Evolutionary conservation across 2,329 filamentous ascomycete species (phyloP).

Genomic region (Ilyonectria sp.): DNA sequence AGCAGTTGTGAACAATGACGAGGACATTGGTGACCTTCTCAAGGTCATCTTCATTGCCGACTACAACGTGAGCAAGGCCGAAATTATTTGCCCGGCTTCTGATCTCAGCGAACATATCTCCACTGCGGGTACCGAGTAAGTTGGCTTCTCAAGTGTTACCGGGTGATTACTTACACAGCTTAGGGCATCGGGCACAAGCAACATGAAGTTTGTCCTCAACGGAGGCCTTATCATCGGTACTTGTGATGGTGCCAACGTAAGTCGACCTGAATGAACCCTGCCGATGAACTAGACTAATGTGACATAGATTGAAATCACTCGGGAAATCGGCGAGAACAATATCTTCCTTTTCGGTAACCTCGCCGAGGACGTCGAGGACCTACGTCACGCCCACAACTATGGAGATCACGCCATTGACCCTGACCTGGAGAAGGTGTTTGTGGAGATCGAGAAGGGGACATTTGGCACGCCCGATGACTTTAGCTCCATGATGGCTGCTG

Average conservation of each 20-base stretch:
- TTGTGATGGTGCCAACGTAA: conserved; percentile 96
- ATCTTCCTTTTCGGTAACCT: conserved; percentile 99
- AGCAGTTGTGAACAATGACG: conserved; percentile 90
- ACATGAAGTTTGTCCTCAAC: conserved; percentile 99
- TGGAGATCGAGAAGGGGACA: conserved; percentile 81
- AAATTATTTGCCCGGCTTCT: conserved; percentile 94
- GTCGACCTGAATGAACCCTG: conserved; percentile 50
- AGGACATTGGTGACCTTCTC: conserved; percentile 91
- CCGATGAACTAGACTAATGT: conserved; percentile 20
- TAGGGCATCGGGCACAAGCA: conserved; percentile 85
- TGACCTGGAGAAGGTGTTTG: conserved; percentile 85
- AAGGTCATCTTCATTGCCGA: conserved; percentile 98
- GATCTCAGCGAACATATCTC: conserved; percentile 99
- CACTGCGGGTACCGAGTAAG: conserved; percentile 91
- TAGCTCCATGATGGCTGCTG: conserved; percentile 84
- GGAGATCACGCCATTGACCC: conserved; percentile 83
- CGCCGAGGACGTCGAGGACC: conserved; percentile 95
- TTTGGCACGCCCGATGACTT: conserved; percentile 89
- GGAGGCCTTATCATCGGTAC: conserved; percentile 98
- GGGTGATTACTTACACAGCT: not conserved
- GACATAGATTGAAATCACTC: conserved; percentile 89
- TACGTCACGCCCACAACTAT: conserved; percentile 92
- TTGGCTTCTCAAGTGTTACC: conserved; percentile 30
- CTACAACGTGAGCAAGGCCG: conserved; percentile 99
- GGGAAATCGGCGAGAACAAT: conserved; percentile 95